Base-by-base conservation (phyloP, 768 basidiomycete genomes). In the Pleurotus tuber-regium region DNA sequence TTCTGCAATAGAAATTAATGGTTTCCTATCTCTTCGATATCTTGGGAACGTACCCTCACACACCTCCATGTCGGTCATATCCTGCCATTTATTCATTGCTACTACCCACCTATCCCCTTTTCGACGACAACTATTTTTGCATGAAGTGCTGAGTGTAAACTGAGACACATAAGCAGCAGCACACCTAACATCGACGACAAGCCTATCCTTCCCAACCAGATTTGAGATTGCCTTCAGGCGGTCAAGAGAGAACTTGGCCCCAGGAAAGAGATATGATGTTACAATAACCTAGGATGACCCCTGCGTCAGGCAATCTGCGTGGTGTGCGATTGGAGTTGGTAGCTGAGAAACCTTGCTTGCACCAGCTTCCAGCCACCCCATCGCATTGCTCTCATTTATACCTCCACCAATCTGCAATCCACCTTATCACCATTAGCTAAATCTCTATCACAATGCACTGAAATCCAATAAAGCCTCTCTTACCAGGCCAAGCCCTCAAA, bases 51-150 rank as follows among this genome's bases (percentile, higher is more conserved):
- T 48, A 87, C 94, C 91, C 79, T 84, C 74, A 55, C 77, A 86
- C 14, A 99, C 89, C 61, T 91, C 86, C 86, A 92, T 92, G 60
- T 98, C 92, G 0, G 97, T 98, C 46, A 97, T 78, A 54, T 89
- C 87, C 63, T 96, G 95, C 97, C 97, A 99, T 64, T 92, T 95
- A 71, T 98, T 96, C 94, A 95, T 98, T 9, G 96, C 94, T 10
- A 99, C 89, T 28, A 92, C 75, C 97, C 97, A 99, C 55, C 73
- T 83, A 40, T 82, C 72, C 7, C 72, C 86, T 61, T 83, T 72
- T 57, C 81, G 78, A 16, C 96, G 84, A 69, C 96, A 99, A 64
- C 96, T 98, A 56, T 12, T n/a, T 18, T 6, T 18, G 14, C 46
- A 35, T n/a, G n/a, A n/a, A n/a, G n/a, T n/a, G n/a, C n/a, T n/a